Percentiles rank a stretch among this genome's conserved stretches.
These are phyloP conservation scores for Phialophora chinensis DNA, from an alignment of 2,329 filamentous ascomycete species.

Conservation along the genomic window DNA sequence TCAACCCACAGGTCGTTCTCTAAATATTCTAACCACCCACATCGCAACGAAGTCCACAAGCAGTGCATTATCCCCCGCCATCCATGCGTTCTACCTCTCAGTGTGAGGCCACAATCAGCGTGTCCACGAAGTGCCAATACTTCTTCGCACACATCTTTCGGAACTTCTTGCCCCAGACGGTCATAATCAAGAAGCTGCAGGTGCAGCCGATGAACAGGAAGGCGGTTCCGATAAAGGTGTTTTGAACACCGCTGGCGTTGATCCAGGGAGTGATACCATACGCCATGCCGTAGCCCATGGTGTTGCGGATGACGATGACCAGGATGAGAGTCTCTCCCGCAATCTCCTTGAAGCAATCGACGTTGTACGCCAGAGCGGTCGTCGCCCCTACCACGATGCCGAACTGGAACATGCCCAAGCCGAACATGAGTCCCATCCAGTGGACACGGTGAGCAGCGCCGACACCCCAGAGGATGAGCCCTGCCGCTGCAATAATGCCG, in stretches of 20 bases:
- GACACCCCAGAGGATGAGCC: constrained; percentile 59
- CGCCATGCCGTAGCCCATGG: constrained; percentile 36
- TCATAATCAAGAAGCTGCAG: constrained; percentile 30
- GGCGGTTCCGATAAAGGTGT: constrained; percentile 24
- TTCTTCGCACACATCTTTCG: constrained; percentile 23
- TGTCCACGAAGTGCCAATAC: constrained; percentile 28
- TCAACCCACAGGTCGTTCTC: not conserved
- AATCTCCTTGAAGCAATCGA: constrained; percentile 58
- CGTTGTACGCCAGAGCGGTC: constrained; percentile 54
- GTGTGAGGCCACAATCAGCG: constrained; percentile 16
- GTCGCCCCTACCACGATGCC: constrained; percentile 50
- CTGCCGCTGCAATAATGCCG: constrained; percentile 52
- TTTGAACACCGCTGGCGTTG: constrained; percentile 22
- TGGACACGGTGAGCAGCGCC: constrained; percentile 57
- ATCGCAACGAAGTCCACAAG: not conserved
- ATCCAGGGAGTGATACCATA: constrained; percentile 32
- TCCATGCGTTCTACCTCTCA: not conserved
- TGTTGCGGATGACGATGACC: constrained; percentile 58
- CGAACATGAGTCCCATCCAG: constrained; percentile 56
- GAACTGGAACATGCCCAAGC: constrained; percentile 43
- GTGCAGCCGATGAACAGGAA: constrained; percentile 26
- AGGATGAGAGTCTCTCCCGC: constrained; percentile 58
- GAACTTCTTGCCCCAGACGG: constrained; percentile 26
- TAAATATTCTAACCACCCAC: not conserved
- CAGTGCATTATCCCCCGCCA: not conserved